Evolutionary conservation across 371 early-diverging fungal genomes (phyloP), one percentile per base, ranked within the genome.

Genomic region (Dichotomocladium elegans): DNA sequence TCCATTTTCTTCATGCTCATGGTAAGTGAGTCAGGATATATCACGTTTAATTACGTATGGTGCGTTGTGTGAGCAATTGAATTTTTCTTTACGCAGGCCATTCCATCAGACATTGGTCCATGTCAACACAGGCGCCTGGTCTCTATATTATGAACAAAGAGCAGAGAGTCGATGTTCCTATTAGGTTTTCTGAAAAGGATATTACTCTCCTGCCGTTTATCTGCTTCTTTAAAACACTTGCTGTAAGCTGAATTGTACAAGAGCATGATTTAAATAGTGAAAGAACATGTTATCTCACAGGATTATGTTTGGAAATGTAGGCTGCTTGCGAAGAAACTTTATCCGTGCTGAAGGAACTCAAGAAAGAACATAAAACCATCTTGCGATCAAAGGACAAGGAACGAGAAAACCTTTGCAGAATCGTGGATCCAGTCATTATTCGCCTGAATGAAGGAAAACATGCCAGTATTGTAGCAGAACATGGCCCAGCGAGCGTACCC

Each of bases 131-230:
- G 34, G 54, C 62, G 47, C 57, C 60, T 28, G 62, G 60, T 15
- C 41, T 66, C 26, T 66, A 60, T 43, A 33, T 61, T 30, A 66
- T 61, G 61, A 53, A 34, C 59, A 66, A 66, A 47, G 62, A 66
- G 47, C 65, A 66, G 54, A 57, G 54, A 24, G 57, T 49, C 19
- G 15, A 51, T 30, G 60, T 61, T 19, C 59, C 61, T 56, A 28
- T 56, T 34, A 60, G 57, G 21, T 60, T 60, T 11, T 51, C 47
- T 35, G 52, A 53, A 57, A 57, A 64, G 47, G 51, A 64, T 48
- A 48, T 57, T 44, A 60, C 55, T 44, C 31, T 56, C 41, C 53
- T 42, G 35, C 63, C 61, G 26, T 62, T 61, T 58, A 60, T 55
- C 45, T 63, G 55, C 22, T 63, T 55, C 48, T 66, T 56, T 50